Evolutionary conservation across 768 basidiomycete species (phyloP).

Genomic region (Mycena vulgaris): DNA sequence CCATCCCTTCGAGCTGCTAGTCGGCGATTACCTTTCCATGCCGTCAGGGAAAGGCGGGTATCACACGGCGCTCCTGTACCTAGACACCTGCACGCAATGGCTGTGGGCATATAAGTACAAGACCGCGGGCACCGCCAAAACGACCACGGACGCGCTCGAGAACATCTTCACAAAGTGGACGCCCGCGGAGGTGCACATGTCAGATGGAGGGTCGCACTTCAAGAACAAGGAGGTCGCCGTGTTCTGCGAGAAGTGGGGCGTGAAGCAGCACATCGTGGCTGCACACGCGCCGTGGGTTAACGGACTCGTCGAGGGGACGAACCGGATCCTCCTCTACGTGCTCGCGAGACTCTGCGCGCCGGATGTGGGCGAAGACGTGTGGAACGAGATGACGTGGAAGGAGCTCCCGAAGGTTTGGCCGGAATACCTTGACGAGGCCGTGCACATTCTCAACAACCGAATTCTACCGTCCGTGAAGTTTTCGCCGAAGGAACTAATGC

Average conservation of each 20-base stretch:
- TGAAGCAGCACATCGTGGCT: slow-evolving; percentile 28
- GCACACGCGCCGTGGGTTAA: slow-evolving; percentile 47
- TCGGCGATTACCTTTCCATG: slow-evolving; percentile 48
- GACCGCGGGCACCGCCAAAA: no score
- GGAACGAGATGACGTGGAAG: background rate
- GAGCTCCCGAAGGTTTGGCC: slow-evolving; percentile 40
- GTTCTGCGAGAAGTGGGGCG: slow-evolving; percentile 25
- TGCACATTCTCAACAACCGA: no score
- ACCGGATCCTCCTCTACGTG: no score
- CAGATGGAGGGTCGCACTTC: background rate
- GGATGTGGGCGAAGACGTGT: no score
- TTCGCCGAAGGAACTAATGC: no score
- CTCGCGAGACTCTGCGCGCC: no score
- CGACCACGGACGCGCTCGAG: background rate
- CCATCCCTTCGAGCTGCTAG: background rate
- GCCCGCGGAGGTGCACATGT: background rate
- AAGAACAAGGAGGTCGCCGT: slow-evolving; percentile 2
- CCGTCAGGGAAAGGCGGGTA: slow-evolving; percentile 41
- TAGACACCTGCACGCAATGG: slow-evolving; percentile 32
- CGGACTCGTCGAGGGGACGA: no score
- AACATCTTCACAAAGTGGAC: no score
- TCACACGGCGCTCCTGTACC: slow-evolving; percentile 27
- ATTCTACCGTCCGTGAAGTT: no score
- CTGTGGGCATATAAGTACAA: slow-evolving; percentile 44
- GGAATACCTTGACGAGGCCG: slow-evolving; percentile 18